A percentile compares a stretch with the other conserved stretches of the same genome.
These are phyloP conservation scores for Cenchrus purpureus DNA, from an alignment of 176 grass and related monocot genomes.

Conservation along the genomic window DNA sequence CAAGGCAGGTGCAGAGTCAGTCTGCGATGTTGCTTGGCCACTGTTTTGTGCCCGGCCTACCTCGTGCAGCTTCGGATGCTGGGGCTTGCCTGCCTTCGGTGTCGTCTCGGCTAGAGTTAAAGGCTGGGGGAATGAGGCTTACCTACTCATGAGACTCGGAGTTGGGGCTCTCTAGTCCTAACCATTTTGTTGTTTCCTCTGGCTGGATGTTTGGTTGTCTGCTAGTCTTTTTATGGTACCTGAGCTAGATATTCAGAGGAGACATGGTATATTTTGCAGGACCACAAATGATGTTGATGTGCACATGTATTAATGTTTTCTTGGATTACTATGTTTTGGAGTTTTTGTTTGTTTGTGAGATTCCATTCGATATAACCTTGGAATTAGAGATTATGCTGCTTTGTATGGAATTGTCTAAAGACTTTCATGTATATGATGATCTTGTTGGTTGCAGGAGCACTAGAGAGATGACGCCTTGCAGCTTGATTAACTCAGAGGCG, in stretches of 20 bases:
- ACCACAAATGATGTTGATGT: not conserved
- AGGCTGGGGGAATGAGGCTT: constrained; percentile 23
- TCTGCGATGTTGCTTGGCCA: constrained; percentile 25
- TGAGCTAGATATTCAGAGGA: constrained; percentile 7
- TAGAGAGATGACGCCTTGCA: constrained; percentile 65
- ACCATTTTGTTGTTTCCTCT: constrained; percentile 39
- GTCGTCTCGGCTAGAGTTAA: constrained; percentile 1
- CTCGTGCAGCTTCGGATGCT: constrained; percentile 30
- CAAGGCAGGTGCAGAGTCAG: constrained; percentile 3
- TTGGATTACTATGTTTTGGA: not conserved
- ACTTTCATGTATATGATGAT: constrained; percentile 13
- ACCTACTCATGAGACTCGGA: constrained; percentile 36
- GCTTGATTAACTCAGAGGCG: constrained; percentile 41
- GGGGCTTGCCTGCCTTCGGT: constrained; percentile 1
- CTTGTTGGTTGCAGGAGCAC: constrained; percentile 36
- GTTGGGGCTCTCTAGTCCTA: constrained; percentile 9
- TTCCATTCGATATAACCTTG: not conserved
- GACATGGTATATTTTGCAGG: not conserved
- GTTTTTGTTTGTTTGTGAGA: not conserved
- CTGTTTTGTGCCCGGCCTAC: constrained; percentile 37
- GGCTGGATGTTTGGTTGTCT: constrained; percentile 16
- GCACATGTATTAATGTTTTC: not conserved
- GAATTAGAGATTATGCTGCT: not conserved
- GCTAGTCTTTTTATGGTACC: constrained; percentile 34
- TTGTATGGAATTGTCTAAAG: not conserved